These are phyloP conservation scores for Zygoascus tannicola DNA, from an alignment of 805 yeast genomes.

Conservation along the genomic window DNA sequence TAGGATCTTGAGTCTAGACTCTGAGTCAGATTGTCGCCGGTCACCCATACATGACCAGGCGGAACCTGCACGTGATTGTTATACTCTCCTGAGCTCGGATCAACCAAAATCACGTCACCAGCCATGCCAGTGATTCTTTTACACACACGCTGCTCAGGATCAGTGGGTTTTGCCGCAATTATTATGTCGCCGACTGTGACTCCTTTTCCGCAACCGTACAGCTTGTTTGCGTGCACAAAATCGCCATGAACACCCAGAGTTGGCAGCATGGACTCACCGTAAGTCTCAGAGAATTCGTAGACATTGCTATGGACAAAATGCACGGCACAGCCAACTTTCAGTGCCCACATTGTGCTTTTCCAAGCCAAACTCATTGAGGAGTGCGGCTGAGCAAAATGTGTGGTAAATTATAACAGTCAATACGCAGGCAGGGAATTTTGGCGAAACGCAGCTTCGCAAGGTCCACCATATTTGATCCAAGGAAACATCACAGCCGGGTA, in stretches of 20 bases:
- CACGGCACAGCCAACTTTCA: constrained; percentile 29
- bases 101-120: constrained; percentile 74
- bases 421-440: no score
- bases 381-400: no score
- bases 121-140: constrained; percentile 95
- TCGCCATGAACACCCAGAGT: constrained; percentile 65
- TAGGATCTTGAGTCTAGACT: constrained; percentile 86
- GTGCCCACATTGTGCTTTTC: constrained; percentile 19
- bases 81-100: constrained; percentile 47
- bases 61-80: constrained; percentile 66
- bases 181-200: constrained; percentile 76
- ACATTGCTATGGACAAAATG: constrained; percentile 62
- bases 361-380: background rate
- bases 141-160: constrained; percentile 77
- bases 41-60: constrained; percentile 92
- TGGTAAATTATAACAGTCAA: no score
- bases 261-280: constrained; percentile 95
- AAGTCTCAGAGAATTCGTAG: constrained; percentile 69
- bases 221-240: constrained; percentile 66
- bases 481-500: no score
- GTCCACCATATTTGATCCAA: no score
- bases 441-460: no score
- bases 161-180: constrained; percentile 84
- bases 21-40: constrained; percentile 86
- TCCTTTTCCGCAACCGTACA: constrained; percentile 52